Conservation (phyloP, 371 early-diverging fungal species). For the Capillidium heterosporum region DNA sequence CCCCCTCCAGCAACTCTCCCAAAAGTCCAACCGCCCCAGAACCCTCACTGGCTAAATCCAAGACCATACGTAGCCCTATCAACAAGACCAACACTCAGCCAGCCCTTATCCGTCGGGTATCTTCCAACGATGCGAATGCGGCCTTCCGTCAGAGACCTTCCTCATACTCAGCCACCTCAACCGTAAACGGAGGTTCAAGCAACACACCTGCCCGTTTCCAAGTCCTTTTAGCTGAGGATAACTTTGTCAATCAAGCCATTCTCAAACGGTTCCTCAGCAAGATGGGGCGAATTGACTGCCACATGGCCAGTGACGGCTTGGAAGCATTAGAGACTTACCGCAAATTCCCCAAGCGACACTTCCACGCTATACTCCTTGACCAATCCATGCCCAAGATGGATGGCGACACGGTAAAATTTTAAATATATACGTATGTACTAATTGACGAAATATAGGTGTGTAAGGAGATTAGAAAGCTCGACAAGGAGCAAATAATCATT, state of each 20-base stretch:
- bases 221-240: conserved; percentile 3
- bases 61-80: not conserved
- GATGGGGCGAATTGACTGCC: not conserved
- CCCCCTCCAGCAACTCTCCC: not conserved
- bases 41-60: not conserved
- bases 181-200: not conserved
- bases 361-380: not conserved
- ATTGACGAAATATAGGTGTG: not conserved
- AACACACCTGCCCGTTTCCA: not conserved
- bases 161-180: too few species aligned
- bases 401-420: conserved; percentile 1
- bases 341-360: not conserved
- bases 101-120: not conserved
- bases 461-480: not conserved
- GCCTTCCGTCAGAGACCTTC: too few species aligned
- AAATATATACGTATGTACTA: not conserved
- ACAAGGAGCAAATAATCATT: not conserved
- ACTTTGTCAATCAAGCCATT: conserved; percentile 4
- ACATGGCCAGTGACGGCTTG: not conserved
- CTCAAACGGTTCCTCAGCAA: not conserved
- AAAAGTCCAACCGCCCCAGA: not conserved
- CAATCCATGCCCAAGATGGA: conserved; percentile 3
- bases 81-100: too few species aligned
- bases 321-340: not conserved
- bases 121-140: not conserved